Evolutionary conservation across 768 basidiomycete species (phyloP), one percentile per base, ranked within the genome.

Genomic region (Kwoniella heveanensis): DNA sequence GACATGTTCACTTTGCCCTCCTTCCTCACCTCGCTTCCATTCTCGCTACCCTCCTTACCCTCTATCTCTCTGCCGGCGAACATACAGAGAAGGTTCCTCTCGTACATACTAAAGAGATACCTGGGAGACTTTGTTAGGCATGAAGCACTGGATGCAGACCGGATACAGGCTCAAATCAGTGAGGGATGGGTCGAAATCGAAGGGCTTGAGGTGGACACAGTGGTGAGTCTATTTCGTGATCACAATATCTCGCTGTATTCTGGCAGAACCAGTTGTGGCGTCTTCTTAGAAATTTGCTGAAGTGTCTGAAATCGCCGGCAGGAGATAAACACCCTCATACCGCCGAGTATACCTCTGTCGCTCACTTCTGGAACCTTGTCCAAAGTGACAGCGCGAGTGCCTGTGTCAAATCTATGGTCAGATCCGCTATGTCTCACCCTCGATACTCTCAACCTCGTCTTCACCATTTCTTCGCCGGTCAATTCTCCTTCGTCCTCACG

Each of bases 81-180:
- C 62, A 88, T 97, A 50, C 92, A 96, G 82, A 84, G 88, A 57
- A 86, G 91, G 61, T 93, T 97, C 81, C 83, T 97, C 36, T 92
- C 92, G 1, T 97, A 92, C 77, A 81, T 92, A 56, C 84, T 97
- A 66, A 89, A 87, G 83, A 88, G 87, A 72, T 84, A 86, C 8
- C 82, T 97, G 0, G 94, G 94, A 12, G 89, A 89, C 75, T 84
- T 96, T 64, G 84, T 97, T 57, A 90, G 88, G 77, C 90, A 90
- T 10, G 93, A 91, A 17, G 92, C 93, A 72, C 85, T 96, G 61
- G 90, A 96, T 81, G 83, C 86, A 55, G 85, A 88, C 59, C 88
- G 91, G 80, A 88, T 96, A 71, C 91, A 95, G 71, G 90, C 91
- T 27, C 91, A 95, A 80, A 88, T 97, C 72, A 89, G 91, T n/a